Conservation (phyloP, 306 rosid genomes). For the Castanea crenata region DNA sequence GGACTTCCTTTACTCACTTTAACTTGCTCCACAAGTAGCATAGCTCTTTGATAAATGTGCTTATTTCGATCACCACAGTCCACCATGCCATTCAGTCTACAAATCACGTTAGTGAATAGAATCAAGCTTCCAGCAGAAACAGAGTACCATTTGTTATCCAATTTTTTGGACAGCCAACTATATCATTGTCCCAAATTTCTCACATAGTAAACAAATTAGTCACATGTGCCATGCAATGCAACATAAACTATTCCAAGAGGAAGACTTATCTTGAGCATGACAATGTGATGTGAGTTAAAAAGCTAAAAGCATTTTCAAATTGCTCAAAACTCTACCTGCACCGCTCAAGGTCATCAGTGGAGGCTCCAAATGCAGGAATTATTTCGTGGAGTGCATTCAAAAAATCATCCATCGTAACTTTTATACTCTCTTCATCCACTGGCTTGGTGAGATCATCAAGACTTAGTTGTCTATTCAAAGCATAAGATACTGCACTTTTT, state of each 20-base stretch:
- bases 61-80: constrained; percentile 85
- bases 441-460: constrained; percentile 91
- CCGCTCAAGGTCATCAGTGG: constrained; percentile 94
- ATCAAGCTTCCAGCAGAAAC: neutral
- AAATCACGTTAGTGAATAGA: constrained; percentile 23
- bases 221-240: neutral
- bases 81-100: constrained; percentile 83
- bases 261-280: neutral
- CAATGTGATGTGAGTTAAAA: constrained; percentile 9
- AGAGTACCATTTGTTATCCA: neutral
- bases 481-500: constrained; percentile 97
- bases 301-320: constrained; percentile 5
- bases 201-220: neutral
- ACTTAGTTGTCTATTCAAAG: constrained; percentile 91
- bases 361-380: constrained; percentile 92
- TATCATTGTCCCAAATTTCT: neutral
- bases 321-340: constrained; percentile 62
- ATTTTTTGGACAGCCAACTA: neutral
- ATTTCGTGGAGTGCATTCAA: constrained; percentile 82
- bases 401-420: constrained; percentile 94
- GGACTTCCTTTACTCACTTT: constrained; percentile 96
- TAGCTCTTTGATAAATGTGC: constrained; percentile 78
- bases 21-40: constrained; percentile 91
- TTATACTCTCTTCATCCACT: constrained; percentile 94
- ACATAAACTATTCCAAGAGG: neutral